These are phyloP conservation scores for Entonaema liquescens DNA, from an alignment of 495 filamentous ascomycete genomes.

Conservation along the genomic window DNA sequence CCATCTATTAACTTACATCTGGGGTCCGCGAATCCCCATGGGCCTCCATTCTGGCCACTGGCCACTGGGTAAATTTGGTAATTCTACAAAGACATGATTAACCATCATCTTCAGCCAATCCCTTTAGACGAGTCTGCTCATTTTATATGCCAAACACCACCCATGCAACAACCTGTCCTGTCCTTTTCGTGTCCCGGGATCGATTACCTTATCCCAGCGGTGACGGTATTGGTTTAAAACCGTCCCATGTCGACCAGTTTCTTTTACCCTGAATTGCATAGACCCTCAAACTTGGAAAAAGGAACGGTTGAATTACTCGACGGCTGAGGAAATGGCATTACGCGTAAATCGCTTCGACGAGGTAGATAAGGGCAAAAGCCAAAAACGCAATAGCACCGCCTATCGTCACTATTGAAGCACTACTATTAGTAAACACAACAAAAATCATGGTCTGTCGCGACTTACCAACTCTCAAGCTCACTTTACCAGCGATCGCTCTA, in stretches of 20 bases:
- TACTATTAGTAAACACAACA: constrained; percentile 41
- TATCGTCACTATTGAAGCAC: constrained; percentile 74
- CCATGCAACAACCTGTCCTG: constrained; percentile 29
- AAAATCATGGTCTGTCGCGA: constrained; percentile 39
- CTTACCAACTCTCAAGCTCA: constrained; percentile 97
- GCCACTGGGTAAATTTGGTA: constrained; percentile 6
- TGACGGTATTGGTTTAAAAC: constrained; percentile 19
- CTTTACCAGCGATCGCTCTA: constrained; percentile 87
- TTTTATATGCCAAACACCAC: constrained; percentile 43
- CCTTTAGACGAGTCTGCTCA: constrained; percentile 25
- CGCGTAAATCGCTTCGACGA: constrained; percentile 80
- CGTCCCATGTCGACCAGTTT: constrained; percentile 1
- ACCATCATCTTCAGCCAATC: not conserved
- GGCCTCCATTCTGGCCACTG: constrained; percentile 1
- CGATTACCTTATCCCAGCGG: not conserved
- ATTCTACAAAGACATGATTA: constrained; percentile 23
- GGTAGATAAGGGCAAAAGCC: constrained; percentile 88
- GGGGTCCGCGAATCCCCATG: not conserved
- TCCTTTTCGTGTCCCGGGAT: constrained; percentile 16
- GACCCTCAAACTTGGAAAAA: constrained; percentile 1
- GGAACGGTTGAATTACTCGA: not conserved
- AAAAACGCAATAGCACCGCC: constrained; percentile 94
- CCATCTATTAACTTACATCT: constrained; percentile 5
- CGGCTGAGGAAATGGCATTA: constrained; percentile 29
- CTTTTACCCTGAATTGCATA: constrained; percentile 10